These are phyloP conservation scores for Kondoa malvinella DNA, from an alignment of 768 basidiomycete species.

Conservation along the genomic window DNA sequence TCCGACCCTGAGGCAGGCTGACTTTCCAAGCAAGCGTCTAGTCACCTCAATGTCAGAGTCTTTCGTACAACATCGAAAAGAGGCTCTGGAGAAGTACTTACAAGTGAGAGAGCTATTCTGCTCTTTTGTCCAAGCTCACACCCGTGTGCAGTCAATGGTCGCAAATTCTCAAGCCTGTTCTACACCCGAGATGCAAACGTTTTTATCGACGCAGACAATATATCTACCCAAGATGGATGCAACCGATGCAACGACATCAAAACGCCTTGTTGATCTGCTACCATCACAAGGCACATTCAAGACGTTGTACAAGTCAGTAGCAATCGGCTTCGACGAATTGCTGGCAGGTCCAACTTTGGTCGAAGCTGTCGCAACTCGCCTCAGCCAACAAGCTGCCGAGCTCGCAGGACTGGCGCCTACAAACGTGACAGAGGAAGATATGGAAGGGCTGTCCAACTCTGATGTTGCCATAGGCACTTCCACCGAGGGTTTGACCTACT, in stretches of 20 bases:
- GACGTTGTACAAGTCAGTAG: constrained; percentile 74
- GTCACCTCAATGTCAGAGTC: constrained; percentile 61
- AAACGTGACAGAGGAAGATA: constrained; percentile 63
- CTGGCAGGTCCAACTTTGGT: constrained; percentile 91
- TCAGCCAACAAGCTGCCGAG: constrained; percentile 76
- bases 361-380: constrained; percentile 78
- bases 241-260: neutral
- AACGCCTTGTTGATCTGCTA: neutral
- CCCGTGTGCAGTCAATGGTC: neutral
- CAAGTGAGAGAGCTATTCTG: constrained; percentile 43
- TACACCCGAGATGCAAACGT: constrained; percentile 61
- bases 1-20: constrained; percentile 47
- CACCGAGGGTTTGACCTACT: constrained; percentile 72
- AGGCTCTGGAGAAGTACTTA: constrained; percentile 70
- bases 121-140: constrained; percentile 28
- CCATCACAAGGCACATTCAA: constrained; percentile 53
- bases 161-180: constrained; percentile 43
- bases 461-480: constrained; percentile 33
- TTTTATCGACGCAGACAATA: constrained; percentile 45
- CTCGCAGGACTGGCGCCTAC: constrained; percentile 67
- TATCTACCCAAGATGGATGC: constrained; percentile 31
- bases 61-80: constrained; percentile 65
- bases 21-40: constrained; percentile 85
- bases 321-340: constrained; percentile 92
- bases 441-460: constrained; percentile 35